Base-by-base conservation (phyloP, 495 filamentous ascomycete genomes). In the Parachaetomium inaequale region DNA sequence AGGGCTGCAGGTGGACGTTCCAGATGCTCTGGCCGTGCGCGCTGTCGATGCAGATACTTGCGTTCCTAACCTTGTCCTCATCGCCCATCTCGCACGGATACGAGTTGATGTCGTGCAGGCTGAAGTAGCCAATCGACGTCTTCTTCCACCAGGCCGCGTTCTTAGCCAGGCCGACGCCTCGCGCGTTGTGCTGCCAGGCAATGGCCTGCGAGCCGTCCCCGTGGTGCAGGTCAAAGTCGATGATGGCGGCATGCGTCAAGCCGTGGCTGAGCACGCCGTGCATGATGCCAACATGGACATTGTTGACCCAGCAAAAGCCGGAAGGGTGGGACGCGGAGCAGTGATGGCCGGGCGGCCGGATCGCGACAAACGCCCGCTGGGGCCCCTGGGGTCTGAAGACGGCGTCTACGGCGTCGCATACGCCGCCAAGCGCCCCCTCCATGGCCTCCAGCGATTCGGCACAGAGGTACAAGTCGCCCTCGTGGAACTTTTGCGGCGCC, bases 281-380 rank as follows among this genome's bases (percentile, higher is more conserved):
- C 66, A 93, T 89, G 61, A 98, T 96, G 0, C 94, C 95, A 34
- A 98, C 91, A 70, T 97, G 93, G 7, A 98, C 91, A 71, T 98
- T 98, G 73, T 98, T 98, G 58, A 98, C 74, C 94, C 94, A 98
- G 75, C 94, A 98, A 73, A 98, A 98, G 2, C 94, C 94, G 1
- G 92, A 96, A 0, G 94, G 94, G 60, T 87, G 84, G 42, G 85
- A 82, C 4, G 91, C 85, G 5, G 93, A 94, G 74, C 94, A 98
- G 70, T 98, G 94, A 67, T 98, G 94, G 8, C 94, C 94, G 1
- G 92, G 92, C 28, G 92, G 92, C 17, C 92, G 84, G 61, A 93
- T 85, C 28, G 75, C 76, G 64, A 95, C 90, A 75, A 93, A 98
- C 3, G 91, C 90, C 40, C 88, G 86, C 55, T 82, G 84, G 6